Conservation (phyloP, 495 filamentous ascomycete species). For the Gamarada debralockiae region DNA sequence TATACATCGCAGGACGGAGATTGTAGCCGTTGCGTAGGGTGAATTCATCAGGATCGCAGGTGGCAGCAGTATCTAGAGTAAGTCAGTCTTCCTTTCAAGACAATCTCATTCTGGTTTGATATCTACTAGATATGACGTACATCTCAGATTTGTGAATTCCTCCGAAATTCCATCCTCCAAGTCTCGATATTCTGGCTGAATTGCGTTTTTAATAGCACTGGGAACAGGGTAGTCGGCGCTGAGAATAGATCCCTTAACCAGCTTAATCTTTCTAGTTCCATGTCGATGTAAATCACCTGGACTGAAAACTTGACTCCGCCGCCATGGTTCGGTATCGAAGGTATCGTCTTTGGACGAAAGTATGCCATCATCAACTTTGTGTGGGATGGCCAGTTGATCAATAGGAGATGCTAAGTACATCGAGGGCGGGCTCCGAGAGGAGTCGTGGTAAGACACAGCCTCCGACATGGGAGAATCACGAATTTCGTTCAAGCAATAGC, state of each 20-base stretch:
- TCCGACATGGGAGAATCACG: too few relatives aligned
- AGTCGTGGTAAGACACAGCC: neutral
- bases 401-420: neutral
- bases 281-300: conserved; percentile 73
- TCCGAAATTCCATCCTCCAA: conserved; percentile 80
- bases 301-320: conserved; percentile 73
- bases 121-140: neutral
- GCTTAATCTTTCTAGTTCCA: conserved; percentile 90
- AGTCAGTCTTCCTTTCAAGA: neutral
- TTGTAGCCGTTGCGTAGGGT: conserved; percentile 98
- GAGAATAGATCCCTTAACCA: conserved; percentile 89
- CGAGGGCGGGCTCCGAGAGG: neutral
- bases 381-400: neutral
- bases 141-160: conserved; percentile 98
- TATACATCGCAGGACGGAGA: conserved; percentile 96
- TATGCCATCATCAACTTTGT: neutral
- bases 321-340: conserved; percentile 83
- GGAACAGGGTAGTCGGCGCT: conserved; percentile 96
- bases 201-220: conserved; percentile 90
- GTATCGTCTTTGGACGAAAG: conserved; percentile 58
- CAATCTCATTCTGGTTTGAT: neutral
- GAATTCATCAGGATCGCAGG: conserved; percentile 96
- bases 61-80: conserved; percentile 78
- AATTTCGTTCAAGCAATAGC: neutral
- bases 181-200: conserved; percentile 87